A percentile compares a stretch with the other conserved stretches of the same genome.
These are phyloP conservation scores for Wickerhamiella sergipiensis DNA, from an alignment of 805 yeast species.

Conservation along the genomic window DNA sequence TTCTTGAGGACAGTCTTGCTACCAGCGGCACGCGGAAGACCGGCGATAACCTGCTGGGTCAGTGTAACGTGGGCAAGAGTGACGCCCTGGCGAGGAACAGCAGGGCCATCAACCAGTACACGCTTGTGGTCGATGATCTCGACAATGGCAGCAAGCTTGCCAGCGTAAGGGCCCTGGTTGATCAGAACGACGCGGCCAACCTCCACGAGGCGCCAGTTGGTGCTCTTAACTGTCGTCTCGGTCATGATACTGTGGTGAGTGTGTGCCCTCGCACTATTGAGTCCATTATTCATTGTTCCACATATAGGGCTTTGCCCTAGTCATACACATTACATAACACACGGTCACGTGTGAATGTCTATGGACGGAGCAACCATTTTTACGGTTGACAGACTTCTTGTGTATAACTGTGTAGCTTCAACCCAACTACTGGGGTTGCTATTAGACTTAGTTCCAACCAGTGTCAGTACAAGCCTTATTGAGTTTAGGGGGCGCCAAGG, in stretches of 20 bases:
- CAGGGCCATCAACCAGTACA: conserved; percentile 95
- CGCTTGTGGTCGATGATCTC: conserved; percentile 99
- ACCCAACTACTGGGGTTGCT: too few relatives aligned
- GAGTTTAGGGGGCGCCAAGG: too few relatives aligned
- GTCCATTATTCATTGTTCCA: background rate
- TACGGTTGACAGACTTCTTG: too few relatives aligned
- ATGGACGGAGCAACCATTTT: too few relatives aligned
- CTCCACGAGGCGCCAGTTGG: conserved; percentile 99
- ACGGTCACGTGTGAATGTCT: background rate
- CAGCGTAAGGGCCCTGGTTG: conserved; percentile 57
- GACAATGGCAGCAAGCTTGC: conserved; percentile 90
- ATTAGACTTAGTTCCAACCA: too few relatives aligned
- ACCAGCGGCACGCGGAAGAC: conserved; percentile 90
- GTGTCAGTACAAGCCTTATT: too few relatives aligned
- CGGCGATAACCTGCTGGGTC: conserved; percentile 78
- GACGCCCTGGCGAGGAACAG: conserved; percentile 86
- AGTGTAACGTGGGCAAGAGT: conserved; percentile 76
- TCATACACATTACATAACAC: background rate
- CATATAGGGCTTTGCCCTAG: background rate
- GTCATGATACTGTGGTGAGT: conserved; percentile 39
- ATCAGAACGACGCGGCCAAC: conserved; percentile 97
- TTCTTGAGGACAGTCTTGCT: conserved; percentile 75
- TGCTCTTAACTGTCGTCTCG: conserved; percentile 74
- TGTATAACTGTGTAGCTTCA: too few relatives aligned
- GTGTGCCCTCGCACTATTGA: background rate